Base-by-base conservation (phyloP, 768 basidiomycete species). In the Heimioporus sp. region DNA sequence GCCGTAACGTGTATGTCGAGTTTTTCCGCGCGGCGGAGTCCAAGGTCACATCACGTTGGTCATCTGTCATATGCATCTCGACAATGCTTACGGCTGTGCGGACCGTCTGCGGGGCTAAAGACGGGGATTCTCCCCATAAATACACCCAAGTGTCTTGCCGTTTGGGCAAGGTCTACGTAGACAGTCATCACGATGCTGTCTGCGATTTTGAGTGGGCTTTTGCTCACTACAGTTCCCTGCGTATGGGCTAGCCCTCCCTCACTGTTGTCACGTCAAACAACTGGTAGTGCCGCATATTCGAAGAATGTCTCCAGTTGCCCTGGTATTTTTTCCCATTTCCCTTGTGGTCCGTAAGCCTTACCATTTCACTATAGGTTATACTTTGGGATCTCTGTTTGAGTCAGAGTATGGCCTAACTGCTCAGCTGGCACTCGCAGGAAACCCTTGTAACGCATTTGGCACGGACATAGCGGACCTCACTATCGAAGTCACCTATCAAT, bases 401-500 rank as follows among this genome's bases (percentile, higher is more conserved):
- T 78, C 71, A 4, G 54, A 60, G 15, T 71, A 60, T 12, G 84
- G 85, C 20, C 68, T 89, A 24, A 77, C 72, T 1, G 86, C 85
- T 24, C 70, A 74, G 16, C 69, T 89, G 6, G 65, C 64, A 35
- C 72, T 89, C 7, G 76, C 79, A 1, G 85, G 85, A 2, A 35
- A 67, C 16, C 73, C 80, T 9, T 90, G 87, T 63, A 75, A 87
- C 55, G 82, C 80, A 4, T 89, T 86, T 58, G 86, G 86, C 4
- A 67, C 58, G 1, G 87, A 89, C 57, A 70, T 87, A 31, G 42
- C 65, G 0, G 67, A 81, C 51, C 75, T 90, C 21, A 83, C 79
- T n/a, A 72, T 90, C 17, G 69, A 84, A 61, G 83, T 88, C 9
- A 80, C 78, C 13, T 87, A 88, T 58, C 85, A 88, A 65, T 79